Evolutionary conservation across 2,329 filamentous ascomycete genomes (phyloP).

Genomic region (Fonsecaea monophora): DNA sequence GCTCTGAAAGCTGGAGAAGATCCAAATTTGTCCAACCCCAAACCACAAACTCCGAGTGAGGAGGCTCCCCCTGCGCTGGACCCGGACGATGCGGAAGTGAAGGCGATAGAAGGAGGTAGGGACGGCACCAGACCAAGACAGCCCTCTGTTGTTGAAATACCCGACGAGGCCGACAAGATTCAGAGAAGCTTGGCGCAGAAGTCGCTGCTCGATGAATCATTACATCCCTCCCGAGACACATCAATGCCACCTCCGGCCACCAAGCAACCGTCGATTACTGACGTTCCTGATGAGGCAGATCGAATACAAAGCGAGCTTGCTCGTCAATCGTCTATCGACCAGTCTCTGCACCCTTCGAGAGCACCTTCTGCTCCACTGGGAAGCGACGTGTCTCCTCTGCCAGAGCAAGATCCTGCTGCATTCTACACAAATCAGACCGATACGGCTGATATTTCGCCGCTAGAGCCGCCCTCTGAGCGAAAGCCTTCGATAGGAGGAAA

Average conservation of each 20-base stretch:
- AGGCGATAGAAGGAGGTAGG: slow-evolving; percentile 55
- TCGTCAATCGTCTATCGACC: slow-evolving; percentile 55
- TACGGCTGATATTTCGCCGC: slow-evolving; percentile 59
- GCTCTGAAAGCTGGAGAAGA: slow-evolving; percentile 90
- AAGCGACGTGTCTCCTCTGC: slow-evolving; percentile 37
- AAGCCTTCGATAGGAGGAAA: slow-evolving; percentile 62
- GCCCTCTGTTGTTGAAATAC: slow-evolving; percentile 66
- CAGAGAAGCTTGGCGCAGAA: slow-evolving; percentile 53
- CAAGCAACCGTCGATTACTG: slow-evolving; percentile 64
- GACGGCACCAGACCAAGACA: slow-evolving; percentile 55
- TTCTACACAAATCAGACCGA: slow-evolving; percentile 48
- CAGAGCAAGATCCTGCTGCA: slow-evolving; percentile 39
- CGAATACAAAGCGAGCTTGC: slow-evolving; percentile 54
- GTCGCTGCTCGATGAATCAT: slow-evolving; percentile 58
- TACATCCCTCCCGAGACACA: slow-evolving; percentile 56
- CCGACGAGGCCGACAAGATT: slow-evolving; percentile 62
- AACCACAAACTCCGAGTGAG: slow-evolving; percentile 59
- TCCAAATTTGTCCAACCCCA: slow-evolving; percentile 88
- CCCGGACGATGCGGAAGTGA: slow-evolving; percentile 70
- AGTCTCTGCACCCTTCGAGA: slow-evolving; percentile 57
- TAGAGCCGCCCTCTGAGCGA: slow-evolving; percentile 54
- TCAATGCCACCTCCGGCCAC: slow-evolving; percentile 45
- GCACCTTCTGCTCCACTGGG: slow-evolving; percentile 27
- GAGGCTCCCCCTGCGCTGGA: slow-evolving; percentile 59
- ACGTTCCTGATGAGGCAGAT: slow-evolving; percentile 64